Evolutionary conservation across 2,329 filamentous ascomycete species (phyloP).

Genomic region (Boeremia exigua): DNA sequence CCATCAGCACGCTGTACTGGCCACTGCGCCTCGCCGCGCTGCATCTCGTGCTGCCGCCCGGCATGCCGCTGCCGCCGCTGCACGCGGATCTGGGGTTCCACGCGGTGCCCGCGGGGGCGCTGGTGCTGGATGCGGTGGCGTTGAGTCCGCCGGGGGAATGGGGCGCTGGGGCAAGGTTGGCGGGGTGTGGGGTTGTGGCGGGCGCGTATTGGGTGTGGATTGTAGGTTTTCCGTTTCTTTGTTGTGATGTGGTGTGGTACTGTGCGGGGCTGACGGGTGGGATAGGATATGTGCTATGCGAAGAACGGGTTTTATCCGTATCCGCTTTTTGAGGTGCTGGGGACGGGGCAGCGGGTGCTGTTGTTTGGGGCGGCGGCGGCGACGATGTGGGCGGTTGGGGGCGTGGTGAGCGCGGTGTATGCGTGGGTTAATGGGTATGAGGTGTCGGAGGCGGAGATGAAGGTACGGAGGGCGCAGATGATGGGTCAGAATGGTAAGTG

Average conservation of each 20-base stretch:
- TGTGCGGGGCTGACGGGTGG: neutral
- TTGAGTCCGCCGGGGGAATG: constrained; percentile 72
- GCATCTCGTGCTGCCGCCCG: constrained; percentile 59
- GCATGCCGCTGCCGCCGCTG: constrained; percentile 49
- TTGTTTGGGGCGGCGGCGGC: constrained; percentile 74
- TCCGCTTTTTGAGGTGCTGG: constrained; percentile 76
- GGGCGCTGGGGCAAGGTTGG: constrained; percentile 63
- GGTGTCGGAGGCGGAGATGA: constrained; percentile 27
- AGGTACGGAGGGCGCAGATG: constrained; percentile 25
- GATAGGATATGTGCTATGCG: constrained; percentile 67
- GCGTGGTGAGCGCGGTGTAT: constrained; percentile 73
- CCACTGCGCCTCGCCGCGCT: constrained; percentile 62
- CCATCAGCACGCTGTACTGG: constrained; percentile 78
- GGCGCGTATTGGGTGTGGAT: constrained; percentile 80
- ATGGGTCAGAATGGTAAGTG: constrained; percentile 27
- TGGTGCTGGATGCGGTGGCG: constrained; percentile 70
- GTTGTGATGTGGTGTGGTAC: neutral
- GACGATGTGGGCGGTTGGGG: constrained; percentile 74
- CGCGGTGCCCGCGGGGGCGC: constrained; percentile 67
- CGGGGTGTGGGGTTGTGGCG: constrained; percentile 64
- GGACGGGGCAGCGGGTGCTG: constrained; percentile 67
- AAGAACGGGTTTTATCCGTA: constrained; percentile 82
- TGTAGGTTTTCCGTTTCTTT: neutral
- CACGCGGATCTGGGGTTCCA: constrained; percentile 56
- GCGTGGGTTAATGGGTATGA: constrained; percentile 65